phyloP scores from a whole-genome alignment of 805 yeast species.

The Saturnispora mendoncae region DNA sequence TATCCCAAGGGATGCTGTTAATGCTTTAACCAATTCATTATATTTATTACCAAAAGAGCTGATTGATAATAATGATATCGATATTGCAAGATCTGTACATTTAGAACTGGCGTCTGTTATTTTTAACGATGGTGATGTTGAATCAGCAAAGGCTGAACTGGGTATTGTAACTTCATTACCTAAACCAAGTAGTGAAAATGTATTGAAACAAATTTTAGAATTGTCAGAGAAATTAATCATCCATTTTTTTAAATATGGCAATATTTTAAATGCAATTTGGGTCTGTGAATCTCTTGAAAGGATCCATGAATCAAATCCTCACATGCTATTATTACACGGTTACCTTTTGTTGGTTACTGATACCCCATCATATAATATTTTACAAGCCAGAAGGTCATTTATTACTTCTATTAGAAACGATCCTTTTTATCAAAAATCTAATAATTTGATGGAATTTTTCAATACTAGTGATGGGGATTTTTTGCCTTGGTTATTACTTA shows the following conservation, averaged over 20 bases:
- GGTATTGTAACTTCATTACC: conserved; percentile 43
- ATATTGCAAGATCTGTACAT: conserved; percentile 43
- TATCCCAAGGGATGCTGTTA: conserved; percentile 37
- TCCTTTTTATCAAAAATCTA: conserved; percentile 1
- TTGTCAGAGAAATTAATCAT: conserved; percentile 30
- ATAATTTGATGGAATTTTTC: conserved; percentile 11
- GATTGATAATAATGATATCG: conserved; percentile 29
- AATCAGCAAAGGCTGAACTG: conserved; percentile 41
- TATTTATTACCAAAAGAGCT: conserved; percentile 33
- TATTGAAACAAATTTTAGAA: conserved; percentile 37
- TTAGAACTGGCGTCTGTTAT: conserved; percentile 50
- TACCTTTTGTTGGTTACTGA: conserved; percentile 35
- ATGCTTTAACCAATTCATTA: conserved; percentile 38
- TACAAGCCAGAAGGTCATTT: conserved; percentile 31
- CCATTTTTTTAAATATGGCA: conserved; percentile 43
- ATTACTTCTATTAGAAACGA: conserved; percentile 18
- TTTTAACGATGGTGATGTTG: conserved; percentile 41
- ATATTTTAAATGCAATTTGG: conserved; percentile 39
- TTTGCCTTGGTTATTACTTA: conserved; percentile 49
- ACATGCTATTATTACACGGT: conserved; percentile 40
- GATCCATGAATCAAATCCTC: conserved; percentile 36
- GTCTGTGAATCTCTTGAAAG: conserved; percentile 41
- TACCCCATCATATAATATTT: conserved; percentile 27
- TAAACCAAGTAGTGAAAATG: conserved; percentile 26
- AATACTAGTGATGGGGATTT: conserved; percentile 35